Conservation (phyloP, 371 early-diverging fungal genomes). For the Amoeboaphelidium protococcarum region DNA sequence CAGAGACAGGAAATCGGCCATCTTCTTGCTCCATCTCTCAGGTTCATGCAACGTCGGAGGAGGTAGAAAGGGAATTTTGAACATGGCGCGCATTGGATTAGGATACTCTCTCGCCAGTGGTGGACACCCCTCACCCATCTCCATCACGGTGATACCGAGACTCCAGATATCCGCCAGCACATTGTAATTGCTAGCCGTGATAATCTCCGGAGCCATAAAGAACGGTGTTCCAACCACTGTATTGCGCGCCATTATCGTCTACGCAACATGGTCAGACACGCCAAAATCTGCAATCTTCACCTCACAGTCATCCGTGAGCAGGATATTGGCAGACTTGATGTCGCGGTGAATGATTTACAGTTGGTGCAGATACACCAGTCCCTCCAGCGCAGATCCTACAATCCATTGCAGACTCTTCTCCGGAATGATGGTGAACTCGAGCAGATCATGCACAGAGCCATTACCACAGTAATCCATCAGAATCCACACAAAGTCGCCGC, state of each 20-base stretch:
- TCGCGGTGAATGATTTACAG: constrained; percentile 3
- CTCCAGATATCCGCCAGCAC: constrained; percentile 29
- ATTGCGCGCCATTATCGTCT: constrained; percentile 23
- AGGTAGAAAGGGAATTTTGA: too few relatives aligned
- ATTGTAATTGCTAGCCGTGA: constrained; percentile 23
- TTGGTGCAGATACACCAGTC: not conserved
- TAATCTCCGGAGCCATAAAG: constrained; percentile 26
- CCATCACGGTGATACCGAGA: constrained; percentile 27
- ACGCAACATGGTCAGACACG: constrained; percentile 12
- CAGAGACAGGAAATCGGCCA: too few relatives aligned
- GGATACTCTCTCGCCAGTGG: too few relatives aligned
- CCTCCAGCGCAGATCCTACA: not conserved
- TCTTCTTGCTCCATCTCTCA: too few relatives aligned
- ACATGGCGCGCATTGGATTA: too few relatives aligned
- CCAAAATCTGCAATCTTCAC: constrained; percentile 14
- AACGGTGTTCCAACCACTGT: constrained; percentile 25
- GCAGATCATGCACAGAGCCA: not conserved
- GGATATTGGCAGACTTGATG: constrained; percentile 8
- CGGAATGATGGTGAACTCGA: not conserved
- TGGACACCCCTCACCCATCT: constrained; percentile 25
- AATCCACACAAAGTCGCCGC: constrained; percentile 1
- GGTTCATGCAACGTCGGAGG: too few relatives aligned
- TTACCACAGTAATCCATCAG: constrained; percentile 3
- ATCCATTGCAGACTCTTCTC: not conserved
- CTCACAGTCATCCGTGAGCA: not conserved